These are phyloP conservation scores for Neurospora sp. DNA, from an alignment of 495 filamentous ascomycete genomes.

Conservation along the genomic window DNA sequence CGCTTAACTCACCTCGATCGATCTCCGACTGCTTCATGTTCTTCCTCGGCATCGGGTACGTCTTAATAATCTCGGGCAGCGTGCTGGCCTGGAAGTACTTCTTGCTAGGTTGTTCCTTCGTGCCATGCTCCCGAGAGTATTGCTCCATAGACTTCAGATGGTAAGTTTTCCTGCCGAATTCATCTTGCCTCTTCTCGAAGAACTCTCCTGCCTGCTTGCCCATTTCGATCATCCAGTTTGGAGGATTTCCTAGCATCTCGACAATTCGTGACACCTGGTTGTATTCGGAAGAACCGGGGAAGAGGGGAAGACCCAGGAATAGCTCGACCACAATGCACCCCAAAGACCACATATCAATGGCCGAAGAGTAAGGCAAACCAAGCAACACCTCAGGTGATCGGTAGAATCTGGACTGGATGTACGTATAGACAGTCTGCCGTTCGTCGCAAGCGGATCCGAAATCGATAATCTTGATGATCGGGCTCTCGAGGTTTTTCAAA, in stretches of 20 bases:
- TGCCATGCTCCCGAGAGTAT: slow-evolving; percentile 87
- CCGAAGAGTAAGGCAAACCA: slow-evolving; percentile 92
- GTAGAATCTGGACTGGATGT: slow-evolving; percentile 98
- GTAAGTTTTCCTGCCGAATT: slow-evolving; percentile 84
- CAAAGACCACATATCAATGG: slow-evolving; percentile 99
- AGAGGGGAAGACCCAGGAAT: slow-evolving; percentile 88
- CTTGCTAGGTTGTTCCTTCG: slow-evolving; percentile 98
- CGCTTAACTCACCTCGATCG: slow-evolving; percentile 67
- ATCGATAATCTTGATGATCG: slow-evolving; percentile 99
- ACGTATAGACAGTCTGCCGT: slow-evolving; percentile 97
- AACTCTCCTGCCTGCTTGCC: slow-evolving; percentile 97
- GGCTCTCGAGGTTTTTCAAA: slow-evolving; percentile 96
- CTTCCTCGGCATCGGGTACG: slow-evolving; percentile 95
- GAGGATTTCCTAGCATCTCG: slow-evolving; percentile 95
- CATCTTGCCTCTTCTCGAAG: slow-evolving; percentile 85
- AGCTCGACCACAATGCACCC: slow-evolving; percentile 98
- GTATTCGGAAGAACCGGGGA: slow-evolving; percentile 97
- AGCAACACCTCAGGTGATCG: slow-evolving; percentile 92
- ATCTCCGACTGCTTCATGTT: slow-evolving; percentile 98
- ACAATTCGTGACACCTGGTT: slow-evolving; percentile 96
- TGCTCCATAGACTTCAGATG: slow-evolving; percentile 95
- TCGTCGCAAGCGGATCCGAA: slow-evolving; percentile 99
- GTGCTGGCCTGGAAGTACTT: slow-evolving; percentile 96
- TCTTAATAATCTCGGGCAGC: slow-evolving; percentile 91
- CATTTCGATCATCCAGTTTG: slow-evolving; percentile 99